These are phyloP conservation scores for Neurospora sp. DNA, from an alignment of 495 filamentous ascomycete species.

Conservation along the genomic window DNA sequence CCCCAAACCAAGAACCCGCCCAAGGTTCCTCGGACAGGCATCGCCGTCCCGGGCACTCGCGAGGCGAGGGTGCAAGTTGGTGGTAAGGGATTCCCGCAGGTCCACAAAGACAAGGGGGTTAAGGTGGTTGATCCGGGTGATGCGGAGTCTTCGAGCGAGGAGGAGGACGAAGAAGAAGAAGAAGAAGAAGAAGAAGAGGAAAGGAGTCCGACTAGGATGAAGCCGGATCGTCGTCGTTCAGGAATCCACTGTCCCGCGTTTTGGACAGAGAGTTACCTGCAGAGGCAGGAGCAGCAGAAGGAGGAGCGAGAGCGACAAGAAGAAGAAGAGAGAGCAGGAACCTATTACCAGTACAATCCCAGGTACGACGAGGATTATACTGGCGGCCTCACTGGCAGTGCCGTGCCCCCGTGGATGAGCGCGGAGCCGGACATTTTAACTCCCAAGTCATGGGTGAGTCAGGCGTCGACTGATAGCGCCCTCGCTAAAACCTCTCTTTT, in stretches of 20 bases:
- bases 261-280: neutral
- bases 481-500: neutral
- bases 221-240: neutral
- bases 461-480: neutral
- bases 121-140: neutral
- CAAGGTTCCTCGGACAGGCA: neutral
- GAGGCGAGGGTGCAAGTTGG: neutral
- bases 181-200: neutral
- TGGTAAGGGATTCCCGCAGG: neutral
- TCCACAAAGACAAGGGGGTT: neutral
- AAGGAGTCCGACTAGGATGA: neutral
- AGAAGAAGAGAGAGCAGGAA: neutral
- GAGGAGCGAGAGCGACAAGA: neutral
- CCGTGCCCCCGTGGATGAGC: neutral
- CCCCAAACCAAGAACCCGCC: neutral
- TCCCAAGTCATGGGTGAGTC: neutral
- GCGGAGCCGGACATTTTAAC: neutral
- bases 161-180: neutral
- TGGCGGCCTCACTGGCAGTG: neutral
- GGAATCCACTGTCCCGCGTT: neutral
- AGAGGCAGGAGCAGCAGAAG: neutral
- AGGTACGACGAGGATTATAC: neutral
- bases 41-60: neutral
- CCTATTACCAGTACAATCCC: neutral
- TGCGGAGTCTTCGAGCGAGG: neutral